phyloP scores from a whole-genome alignment of 2,329 filamentous ascomycete genomes.

The Phyllachora maydis region DNA sequence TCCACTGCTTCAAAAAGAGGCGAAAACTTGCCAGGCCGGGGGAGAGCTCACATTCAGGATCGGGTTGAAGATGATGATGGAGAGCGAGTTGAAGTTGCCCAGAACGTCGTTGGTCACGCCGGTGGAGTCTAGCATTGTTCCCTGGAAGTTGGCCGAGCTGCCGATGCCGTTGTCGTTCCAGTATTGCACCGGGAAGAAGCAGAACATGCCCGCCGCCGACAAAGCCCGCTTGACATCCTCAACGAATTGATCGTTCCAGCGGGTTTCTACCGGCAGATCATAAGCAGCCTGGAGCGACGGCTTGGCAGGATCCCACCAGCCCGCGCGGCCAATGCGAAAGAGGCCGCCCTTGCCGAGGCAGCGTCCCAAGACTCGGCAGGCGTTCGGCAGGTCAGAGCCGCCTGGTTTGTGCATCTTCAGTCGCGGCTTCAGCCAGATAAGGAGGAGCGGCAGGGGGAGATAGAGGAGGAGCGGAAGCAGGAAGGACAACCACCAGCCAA shows the following conservation, averaged over 20 bases:
- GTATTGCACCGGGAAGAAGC: conserved; percentile 24
- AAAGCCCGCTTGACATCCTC: conserved; percentile 41
- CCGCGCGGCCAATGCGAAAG: conserved; percentile 15
- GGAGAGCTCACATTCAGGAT: conserved; percentile 16
- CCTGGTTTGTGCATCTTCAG: conserved; percentile 21
- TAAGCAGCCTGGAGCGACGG: conserved; percentile 27
- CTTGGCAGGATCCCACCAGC: conserved; percentile 39
- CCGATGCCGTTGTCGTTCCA: conserved; percentile 28
- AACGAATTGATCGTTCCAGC: conserved; percentile 46
- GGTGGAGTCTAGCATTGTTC: conserved; percentile 23
- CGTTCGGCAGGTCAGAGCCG: conserved; percentile 21
- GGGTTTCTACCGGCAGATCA: conserved; percentile 15
- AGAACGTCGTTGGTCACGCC: conserved; percentile 28
- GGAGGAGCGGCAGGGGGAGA: conserved; percentile 17
- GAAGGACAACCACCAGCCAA: conserved; percentile 27
- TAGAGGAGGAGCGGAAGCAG: conserved; percentile 14
- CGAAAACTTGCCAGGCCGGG: neutral
- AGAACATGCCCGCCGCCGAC: conserved; percentile 38
- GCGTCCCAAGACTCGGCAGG: conserved; percentile 18
- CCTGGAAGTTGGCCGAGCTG: conserved; percentile 22
- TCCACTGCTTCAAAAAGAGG: neutral
- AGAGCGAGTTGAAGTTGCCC: conserved; percentile 25
- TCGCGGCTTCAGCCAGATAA: conserved; percentile 19
- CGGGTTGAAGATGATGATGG: conserved; percentile 22
- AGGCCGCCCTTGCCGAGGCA: conserved; percentile 18